These are phyloP conservation scores for Fagus crenata DNA, from an alignment of 306 rosid genomes.

Conservation along the genomic window DNA sequence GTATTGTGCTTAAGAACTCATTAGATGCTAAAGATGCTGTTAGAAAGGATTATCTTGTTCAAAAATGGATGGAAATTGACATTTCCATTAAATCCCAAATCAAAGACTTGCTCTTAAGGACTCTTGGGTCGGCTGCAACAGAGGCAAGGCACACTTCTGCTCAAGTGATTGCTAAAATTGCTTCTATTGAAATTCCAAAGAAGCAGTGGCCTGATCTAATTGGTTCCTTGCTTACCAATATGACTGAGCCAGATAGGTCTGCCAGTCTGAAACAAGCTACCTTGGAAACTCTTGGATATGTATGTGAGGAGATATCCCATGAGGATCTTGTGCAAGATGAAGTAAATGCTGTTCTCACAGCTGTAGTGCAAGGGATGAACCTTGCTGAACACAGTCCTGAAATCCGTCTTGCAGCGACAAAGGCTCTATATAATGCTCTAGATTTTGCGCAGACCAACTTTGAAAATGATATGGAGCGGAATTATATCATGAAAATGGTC, in stretches of 20 bases:
- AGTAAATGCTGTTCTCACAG: constrained; percentile 38
- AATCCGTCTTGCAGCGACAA: constrained; percentile 42
- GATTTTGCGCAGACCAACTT: constrained; percentile 41
- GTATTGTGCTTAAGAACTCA: constrained; percentile 43
- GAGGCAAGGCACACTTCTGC: constrained; percentile 45
- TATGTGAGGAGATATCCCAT: constrained; percentile 45
- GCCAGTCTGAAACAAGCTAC: constrained; percentile 39
- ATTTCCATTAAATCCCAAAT: constrained; percentile 36
- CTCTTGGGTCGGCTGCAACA: constrained; percentile 34
- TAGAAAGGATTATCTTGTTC: constrained; percentile 36
- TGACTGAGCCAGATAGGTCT: constrained; percentile 37
- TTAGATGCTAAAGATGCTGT: constrained; percentile 42
- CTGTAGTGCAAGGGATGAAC: constrained; percentile 45
- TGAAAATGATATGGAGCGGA: constrained; percentile 39
- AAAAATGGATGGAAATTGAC: constrained; percentile 38
- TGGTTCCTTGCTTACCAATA: constrained; percentile 32
- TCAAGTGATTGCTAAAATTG: constrained; percentile 43
- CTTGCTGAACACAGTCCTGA: constrained; percentile 33
- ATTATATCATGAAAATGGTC: constrained; percentile 38
- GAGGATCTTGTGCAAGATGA: constrained; percentile 35
- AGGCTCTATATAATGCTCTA: constrained; percentile 40
- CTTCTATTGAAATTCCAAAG: constrained; percentile 38
- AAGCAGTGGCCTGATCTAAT: constrained; percentile 41
- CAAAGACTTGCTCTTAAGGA: constrained; percentile 31
- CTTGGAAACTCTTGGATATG: constrained; percentile 43